Base-by-base conservation (phyloP, 345 rosid genomes). In the Schrenkiella parvula region DNA sequence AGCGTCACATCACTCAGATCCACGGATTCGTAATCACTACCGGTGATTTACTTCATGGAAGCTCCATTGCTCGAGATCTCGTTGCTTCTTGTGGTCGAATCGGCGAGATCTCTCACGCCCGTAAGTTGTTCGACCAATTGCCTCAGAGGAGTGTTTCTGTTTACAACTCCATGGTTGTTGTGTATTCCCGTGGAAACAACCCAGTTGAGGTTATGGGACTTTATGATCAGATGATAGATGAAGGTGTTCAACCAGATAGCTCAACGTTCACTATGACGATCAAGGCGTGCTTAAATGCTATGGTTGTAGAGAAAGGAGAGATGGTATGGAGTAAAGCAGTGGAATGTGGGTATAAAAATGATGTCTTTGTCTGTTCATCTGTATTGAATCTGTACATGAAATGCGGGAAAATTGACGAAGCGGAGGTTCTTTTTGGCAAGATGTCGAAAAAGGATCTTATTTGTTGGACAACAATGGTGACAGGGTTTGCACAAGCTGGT, bases 391-490 rank as follows among this genome's bases (percentile, higher is more conserved):
- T 89, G 78, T 85, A 84, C 50, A 82, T 64, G 4, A 91, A 87
- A 71, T 80, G 75, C 43, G 86, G 88, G 43, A 77, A 80, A 56
- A 75, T 85, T 75, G 78, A 82, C 17, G 77, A 80, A 68, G 97
- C 96, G 0, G 79, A 71, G 70, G 28, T 56, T 70, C 54, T 84
- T 57, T 89, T 91, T 58, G 58, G 83, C 18, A 81, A 72, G 80
- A 82, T 86, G 90, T 62, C 37, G 37, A 87, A 78, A 59, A 85
- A 58, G 69, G 97, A 91, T 70, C 72, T 85, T 55, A 77, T 91
- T 29, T 80, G 84, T 68, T 91, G 95, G 91, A 84, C 89, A 50
- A 84, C 87, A n/a, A 84, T 89, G 85, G 79, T 89, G 46, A 86
- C 80, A 26, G 95, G 97, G 37, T 80, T 84, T 55, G 85, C 82